phyloP scores from a whole-genome alignment of 2,329 filamentous ascomycete genomes.

The Pseudogymnoascus sp. region DNA sequence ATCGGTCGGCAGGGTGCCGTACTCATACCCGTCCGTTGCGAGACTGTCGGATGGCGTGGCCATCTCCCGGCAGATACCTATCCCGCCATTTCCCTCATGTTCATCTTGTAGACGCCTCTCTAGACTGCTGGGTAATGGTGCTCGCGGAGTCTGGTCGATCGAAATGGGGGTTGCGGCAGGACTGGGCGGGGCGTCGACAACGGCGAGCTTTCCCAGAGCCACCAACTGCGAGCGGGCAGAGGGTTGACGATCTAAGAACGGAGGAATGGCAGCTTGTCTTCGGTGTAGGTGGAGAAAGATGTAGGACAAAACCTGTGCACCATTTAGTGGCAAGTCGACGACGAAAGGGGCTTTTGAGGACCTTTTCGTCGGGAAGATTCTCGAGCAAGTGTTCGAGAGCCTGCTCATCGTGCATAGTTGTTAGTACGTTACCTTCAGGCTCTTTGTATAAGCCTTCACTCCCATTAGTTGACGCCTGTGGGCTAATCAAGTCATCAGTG shows the following conservation, averaged over 20 bases:
- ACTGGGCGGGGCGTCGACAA: neutral
- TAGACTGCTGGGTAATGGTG: neutral
- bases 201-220: neutral
- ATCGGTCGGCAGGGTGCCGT: neutral
- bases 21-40: neutral
- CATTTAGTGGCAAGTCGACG: too few species aligned
- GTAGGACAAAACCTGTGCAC: neutral
- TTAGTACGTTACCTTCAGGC: neutral
- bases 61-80: neutral
- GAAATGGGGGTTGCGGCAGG: neutral
- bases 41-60: neutral
- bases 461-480: neutral
- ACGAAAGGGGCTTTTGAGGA: too few species aligned
- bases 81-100: too few species aligned
- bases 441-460: neutral
- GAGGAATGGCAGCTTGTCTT: neutral
- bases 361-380: neutral
- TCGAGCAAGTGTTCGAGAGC: neutral
- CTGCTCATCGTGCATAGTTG: neutral
- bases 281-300: neutral
- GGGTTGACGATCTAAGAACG: neutral
- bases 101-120: neutral
- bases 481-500: neutral
- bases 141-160: neutral
- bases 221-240: neutral